Evolutionary conservation across 2,329 filamentous ascomycete species (phyloP).

Genomic region (Penicillium sp.): DNA sequence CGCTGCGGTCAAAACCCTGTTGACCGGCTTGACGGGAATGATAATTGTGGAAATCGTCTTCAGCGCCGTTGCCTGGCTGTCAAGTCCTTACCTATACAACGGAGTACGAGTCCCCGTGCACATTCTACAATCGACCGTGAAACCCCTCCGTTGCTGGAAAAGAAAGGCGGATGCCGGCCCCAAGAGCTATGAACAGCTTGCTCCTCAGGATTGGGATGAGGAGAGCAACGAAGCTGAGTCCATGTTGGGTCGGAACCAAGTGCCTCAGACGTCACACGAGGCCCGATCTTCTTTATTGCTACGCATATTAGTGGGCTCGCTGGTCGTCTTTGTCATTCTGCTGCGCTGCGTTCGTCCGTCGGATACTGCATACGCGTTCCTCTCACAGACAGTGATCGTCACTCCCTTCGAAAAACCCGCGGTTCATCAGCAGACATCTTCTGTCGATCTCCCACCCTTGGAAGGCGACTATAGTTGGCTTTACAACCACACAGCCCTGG

Average conservation of each 20-base stretch:
- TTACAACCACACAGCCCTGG: conserved; percentile 20
- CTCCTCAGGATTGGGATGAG: conserved; percentile 14
- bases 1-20: conserved; percentile 21
- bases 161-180: not conserved
- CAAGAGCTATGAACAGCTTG: conserved; percentile 13
- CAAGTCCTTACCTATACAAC: conserved; percentile 17
- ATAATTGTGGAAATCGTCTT: conserved; percentile 21
- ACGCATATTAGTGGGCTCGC: conserved; percentile 6
- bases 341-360: conserved; percentile 16
- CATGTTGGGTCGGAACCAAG: conserved; percentile 1
- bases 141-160: conserved; percentile 7
- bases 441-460: conserved; percentile 13
- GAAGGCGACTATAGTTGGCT: conserved; percentile 20
- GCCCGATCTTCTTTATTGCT: not conserved
- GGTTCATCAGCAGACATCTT: conserved; percentile 2
- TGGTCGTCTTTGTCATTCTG: conserved; percentile 2
- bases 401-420: conserved; percentile 19
- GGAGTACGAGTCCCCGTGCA: conserved; percentile 1
- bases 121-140: not conserved
- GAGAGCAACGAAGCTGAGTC: conserved; percentile 5
- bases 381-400: conserved; percentile 20
- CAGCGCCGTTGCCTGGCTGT: conserved; percentile 11
- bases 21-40: conserved; percentile 21
- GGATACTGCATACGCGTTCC: conserved; percentile 15
- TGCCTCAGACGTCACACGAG: not conserved